phyloP scores from a whole-genome alignment of 768 basidiomycete genomes.

The Piloderma croceum region DNA sequence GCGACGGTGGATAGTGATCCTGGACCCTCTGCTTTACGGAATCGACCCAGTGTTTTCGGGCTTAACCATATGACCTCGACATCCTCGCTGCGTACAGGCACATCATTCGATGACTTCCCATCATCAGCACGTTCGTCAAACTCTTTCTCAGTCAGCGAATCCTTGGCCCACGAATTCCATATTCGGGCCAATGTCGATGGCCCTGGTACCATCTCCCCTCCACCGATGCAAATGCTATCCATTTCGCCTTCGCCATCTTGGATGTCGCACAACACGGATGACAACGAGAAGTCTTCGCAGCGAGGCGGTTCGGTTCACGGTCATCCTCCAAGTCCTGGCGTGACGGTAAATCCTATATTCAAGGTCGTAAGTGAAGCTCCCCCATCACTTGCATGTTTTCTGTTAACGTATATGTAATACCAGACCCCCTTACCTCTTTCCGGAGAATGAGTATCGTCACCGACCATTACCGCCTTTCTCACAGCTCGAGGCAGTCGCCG shows the following conservation, averaged over 20 bases:
- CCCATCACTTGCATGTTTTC: too few relatives aligned
- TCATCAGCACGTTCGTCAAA: conserved; percentile 74
- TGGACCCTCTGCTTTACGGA: conserved; percentile 63
- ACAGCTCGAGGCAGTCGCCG: conserved; percentile 77
- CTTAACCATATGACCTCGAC: conserved; percentile 74
- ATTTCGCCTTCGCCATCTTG: conserved; percentile 62
- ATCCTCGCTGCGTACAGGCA: conserved; percentile 68
- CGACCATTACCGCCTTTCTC: conserved; percentile 73
- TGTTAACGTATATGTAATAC: too few relatives aligned
- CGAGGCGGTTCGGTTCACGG: conserved; percentile 44
- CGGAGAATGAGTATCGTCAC: conserved; percentile 33
- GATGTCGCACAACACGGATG: conserved; percentile 48
- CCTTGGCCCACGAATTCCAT: conserved; percentile 69
- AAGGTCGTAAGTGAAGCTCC: conserved; percentile 72
- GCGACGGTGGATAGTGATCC: conserved; percentile 85
- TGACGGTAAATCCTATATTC: conserved; percentile 83
- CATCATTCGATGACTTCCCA: conserved; percentile 70
- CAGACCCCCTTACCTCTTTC: conserved; percentile 54
- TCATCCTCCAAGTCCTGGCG: conserved; percentile 58
- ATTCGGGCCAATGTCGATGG: conserved; percentile 64
- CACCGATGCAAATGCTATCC: conserved; percentile 69
- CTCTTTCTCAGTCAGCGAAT: conserved; percentile 71
- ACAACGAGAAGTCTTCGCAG: conserved; percentile 28
- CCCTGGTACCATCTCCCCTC: conserved; percentile 65
- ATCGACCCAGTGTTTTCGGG: conserved; percentile 55